Conservation (phyloP, 2,329 filamentous ascomycete species). For the Claviceps lovelessii region DNA sequence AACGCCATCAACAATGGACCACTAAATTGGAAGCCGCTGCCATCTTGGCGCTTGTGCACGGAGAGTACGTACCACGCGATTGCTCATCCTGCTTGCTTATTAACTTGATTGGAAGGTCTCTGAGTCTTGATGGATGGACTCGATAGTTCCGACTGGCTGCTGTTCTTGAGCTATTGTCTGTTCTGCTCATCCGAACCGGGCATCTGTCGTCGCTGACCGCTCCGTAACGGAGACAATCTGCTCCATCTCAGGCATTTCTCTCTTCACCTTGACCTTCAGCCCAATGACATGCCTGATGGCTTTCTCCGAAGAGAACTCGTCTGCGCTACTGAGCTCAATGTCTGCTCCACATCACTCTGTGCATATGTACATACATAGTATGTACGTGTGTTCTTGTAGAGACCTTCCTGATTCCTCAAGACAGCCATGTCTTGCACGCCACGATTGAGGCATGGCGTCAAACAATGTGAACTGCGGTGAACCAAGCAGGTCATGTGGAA, state of each 20-base stretch:
- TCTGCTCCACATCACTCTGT: neutral
- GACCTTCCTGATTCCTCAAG: neutral
- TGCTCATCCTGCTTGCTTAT: constrained; percentile 2
- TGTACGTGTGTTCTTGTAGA: neutral
- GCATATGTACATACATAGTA: neutral
- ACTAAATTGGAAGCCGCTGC: constrained; percentile 8
- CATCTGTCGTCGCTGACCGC: constrained; percentile 1
- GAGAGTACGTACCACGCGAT: constrained; percentile 6
- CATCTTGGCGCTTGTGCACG: constrained; percentile 7
- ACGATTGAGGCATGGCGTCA: neutral
- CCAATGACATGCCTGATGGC: neutral
- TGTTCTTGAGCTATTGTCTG: neutral
- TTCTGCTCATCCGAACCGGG: neutral
- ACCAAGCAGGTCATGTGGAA: neutral
- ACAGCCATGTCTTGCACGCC: neutral
- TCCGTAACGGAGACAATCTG: neutral
- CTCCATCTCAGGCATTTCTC: neutral
- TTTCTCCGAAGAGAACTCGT: neutral
- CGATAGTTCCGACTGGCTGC: neutral
- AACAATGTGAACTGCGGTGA: neutral
- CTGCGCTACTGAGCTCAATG: neutral
- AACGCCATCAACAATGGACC: constrained; percentile 5
- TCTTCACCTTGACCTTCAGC: neutral
- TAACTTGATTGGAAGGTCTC: neutral
- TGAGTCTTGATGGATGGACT: neutral